A percentile compares a stretch with the other conserved stretches of the same genome.
Evolutionary conservation across 129 eudicot species (phyloP).

Genomic region (Centella asiatica): DNA sequence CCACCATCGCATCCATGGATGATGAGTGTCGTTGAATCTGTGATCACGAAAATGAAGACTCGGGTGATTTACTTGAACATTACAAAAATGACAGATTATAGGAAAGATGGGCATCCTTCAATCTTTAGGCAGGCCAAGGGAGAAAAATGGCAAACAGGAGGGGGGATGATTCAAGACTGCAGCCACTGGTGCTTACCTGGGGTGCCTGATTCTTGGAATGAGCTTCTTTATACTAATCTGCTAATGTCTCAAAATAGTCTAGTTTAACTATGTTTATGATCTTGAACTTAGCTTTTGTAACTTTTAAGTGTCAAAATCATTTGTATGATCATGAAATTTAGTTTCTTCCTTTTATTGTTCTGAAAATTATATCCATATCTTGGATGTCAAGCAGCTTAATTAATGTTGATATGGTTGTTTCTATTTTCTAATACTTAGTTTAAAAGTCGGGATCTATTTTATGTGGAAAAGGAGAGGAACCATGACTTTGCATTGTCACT

Average conservation of each 20-base stretch:
- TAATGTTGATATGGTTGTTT: too few species aligned
- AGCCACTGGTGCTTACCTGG: slow-evolving; percentile 65
- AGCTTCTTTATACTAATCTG: slow-evolving; percentile 32
- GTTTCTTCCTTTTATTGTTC: too few species aligned
- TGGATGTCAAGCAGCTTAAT: too few species aligned
- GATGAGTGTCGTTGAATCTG: slow-evolving; percentile 27
- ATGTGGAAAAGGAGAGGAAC: too few species aligned
- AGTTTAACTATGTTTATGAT: background rate
- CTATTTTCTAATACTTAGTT: too few species aligned
- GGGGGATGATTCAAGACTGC: slow-evolving; percentile 26
- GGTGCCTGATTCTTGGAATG: slow-evolving; percentile 50
- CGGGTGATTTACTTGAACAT: slow-evolving; percentile 35
- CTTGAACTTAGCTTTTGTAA: too few species aligned
- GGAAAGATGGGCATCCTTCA: slow-evolving; percentile 54
- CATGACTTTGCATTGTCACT: too few species aligned
- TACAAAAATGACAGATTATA: slow-evolving; percentile 35
- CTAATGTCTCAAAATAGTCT: slow-evolving; percentile 5
- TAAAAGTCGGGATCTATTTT: too few species aligned
- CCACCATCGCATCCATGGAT: slow-evolving; percentile 22
- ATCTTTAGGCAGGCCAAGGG: slow-evolving; percentile 20
- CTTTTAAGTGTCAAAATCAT: too few species aligned
- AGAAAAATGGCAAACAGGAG: background rate
- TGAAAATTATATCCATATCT: too few species aligned
- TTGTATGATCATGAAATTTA: too few species aligned
- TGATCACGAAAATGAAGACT: slow-evolving; percentile 26